Conservation (phyloP, 2,329 filamentous ascomycete species). For the Thielaviopsis ethacetica region DNA sequence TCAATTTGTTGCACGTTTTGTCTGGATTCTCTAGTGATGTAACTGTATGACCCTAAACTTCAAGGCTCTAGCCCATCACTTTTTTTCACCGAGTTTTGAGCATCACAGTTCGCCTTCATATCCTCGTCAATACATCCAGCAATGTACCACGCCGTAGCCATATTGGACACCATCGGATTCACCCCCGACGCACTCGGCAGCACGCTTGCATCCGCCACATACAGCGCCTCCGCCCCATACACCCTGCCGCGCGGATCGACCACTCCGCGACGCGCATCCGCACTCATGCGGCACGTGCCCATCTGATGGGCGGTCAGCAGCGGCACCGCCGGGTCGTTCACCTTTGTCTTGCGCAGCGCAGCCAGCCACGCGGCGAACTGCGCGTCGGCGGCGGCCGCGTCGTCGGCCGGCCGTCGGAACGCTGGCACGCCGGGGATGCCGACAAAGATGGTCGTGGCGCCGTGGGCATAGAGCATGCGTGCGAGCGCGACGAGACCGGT, state of each 20-base stretch:
- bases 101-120: constrained; percentile 14
- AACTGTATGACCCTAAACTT: no score
- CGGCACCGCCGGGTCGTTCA: constrained; percentile 31
- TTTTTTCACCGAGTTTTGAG: neutral
- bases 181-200: constrained; percentile 64
- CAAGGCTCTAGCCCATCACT: no score
- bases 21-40: no score
- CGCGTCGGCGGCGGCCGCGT: constrained; percentile 36
- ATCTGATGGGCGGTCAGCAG: constrained; percentile 67
- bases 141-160: constrained; percentile 54
- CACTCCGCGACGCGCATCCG: constrained; percentile 32
- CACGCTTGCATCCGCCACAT: constrained; percentile 58
- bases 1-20: no score
- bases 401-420: constrained; percentile 31
- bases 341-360: constrained; percentile 30
- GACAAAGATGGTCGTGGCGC: constrained; percentile 65
- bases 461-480: constrained; percentile 62
- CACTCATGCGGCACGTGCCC: constrained; percentile 60
- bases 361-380: constrained; percentile 46
- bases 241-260: constrained; percentile 42
- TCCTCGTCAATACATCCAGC: constrained; percentile 38
- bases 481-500: constrained; percentile 56
- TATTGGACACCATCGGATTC: constrained; percentile 66
- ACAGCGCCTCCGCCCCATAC: constrained; percentile 50
- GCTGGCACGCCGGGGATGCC: constrained; percentile 43